phyloP scores from a whole-genome alignment of 1,284 basidiomycete genomes.

The Hemileccinum hortonii region DNA sequence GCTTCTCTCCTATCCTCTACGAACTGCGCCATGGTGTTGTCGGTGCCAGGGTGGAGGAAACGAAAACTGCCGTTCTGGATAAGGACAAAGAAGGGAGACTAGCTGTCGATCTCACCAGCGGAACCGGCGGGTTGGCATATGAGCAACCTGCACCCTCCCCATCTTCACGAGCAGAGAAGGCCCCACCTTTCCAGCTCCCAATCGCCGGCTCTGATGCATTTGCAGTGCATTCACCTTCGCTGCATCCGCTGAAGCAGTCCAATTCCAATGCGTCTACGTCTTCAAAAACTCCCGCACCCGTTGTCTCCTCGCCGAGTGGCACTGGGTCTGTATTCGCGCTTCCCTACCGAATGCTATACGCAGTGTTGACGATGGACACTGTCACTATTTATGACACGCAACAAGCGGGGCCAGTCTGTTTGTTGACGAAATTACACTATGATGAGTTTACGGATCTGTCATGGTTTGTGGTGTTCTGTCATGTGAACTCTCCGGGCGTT shows the following conservation, averaged over 20 bases:
- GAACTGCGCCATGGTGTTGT: slow-evolving; percentile 70
- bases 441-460: slow-evolving; percentile 96
- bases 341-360: slow-evolving; percentile 93
- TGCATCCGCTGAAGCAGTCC: slow-evolving; percentile 45
- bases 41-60: slow-evolving; percentile 41
- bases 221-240: slow-evolving; percentile 48
- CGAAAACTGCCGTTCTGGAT: slow-evolving; percentile 55
- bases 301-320: slow-evolving; percentile 19
- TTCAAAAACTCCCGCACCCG: slow-evolving; percentile 49
- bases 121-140: slow-evolving; percentile 5
- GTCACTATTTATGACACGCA: slow-evolving; percentile 97
- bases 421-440: slow-evolving; percentile 95
- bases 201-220: slow-evolving; percentile 19
- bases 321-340: slow-evolving; percentile 76
- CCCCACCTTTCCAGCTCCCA: slow-evolving; percentile 39
- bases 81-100: slow-evolving; percentile 69
- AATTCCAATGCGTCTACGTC: slow-evolving; percentile 50
- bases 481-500: background rate
- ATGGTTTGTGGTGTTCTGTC: slow-evolving; percentile 62
- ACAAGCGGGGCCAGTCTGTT: slow-evolving; percentile 88
- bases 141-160: slow-evolving; percentile 13
- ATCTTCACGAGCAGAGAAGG: slow-evolving; percentile 26
- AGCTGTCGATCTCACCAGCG: slow-evolving; percentile 58
- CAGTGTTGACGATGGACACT: slow-evolving; percentile 96
- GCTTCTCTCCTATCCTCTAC: slow-evolving; percentile 92